Evolutionary conservation across 2,329 filamentous ascomycete genomes (phyloP), one percentile per base, ranked within the genome.

Genomic region (Hypoxylon sp.): DNA sequence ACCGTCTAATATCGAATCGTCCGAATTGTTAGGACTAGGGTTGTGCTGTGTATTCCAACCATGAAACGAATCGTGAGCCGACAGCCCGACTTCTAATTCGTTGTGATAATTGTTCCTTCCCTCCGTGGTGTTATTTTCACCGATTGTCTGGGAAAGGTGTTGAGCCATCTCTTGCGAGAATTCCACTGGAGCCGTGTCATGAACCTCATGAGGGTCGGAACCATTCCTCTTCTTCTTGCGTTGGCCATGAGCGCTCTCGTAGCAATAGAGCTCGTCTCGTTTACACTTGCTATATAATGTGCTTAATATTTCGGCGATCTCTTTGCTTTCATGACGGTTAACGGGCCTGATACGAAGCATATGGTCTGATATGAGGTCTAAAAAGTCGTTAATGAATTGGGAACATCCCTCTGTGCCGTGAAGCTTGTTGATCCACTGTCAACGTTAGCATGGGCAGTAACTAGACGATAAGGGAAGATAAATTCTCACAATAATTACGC

Each of bases 401-500:
- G 54, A 62, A 27, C 65, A 71, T 22, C 58, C 58, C 37, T 49
- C 46, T n/a, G 58, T 66, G 14, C 25, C 49, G 22, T 64, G 51
- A 11, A 67, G 61, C 30, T 57, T 57, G 25, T 62, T 25, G 48
- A 69, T 66, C 49, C 58, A 65, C 66, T 69, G 22, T 6, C 2
- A 11, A 3, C 20, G 8, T 42, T 35, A 48, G 27, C n/a, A n/a
- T 17, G 4, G 14, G 35, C 40, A 51, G n/a, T 7, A 10, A 20
- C 17, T 13, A 14, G 7, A 50, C 7, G 35, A 10, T 1, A 40
- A 33, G 10, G 8, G 17, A 31, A 27, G 25, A 13, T 13, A 10
- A 17, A 31, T 31, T 6, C 56, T 55, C 5, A 65, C 62, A 1
- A 27, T n/a, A n/a, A 55, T 42, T 6, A 60, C 56, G 8, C 20